Conservation (phyloP, 768 basidiomycete genomes). For the Pisolithus microcarpus region DNA sequence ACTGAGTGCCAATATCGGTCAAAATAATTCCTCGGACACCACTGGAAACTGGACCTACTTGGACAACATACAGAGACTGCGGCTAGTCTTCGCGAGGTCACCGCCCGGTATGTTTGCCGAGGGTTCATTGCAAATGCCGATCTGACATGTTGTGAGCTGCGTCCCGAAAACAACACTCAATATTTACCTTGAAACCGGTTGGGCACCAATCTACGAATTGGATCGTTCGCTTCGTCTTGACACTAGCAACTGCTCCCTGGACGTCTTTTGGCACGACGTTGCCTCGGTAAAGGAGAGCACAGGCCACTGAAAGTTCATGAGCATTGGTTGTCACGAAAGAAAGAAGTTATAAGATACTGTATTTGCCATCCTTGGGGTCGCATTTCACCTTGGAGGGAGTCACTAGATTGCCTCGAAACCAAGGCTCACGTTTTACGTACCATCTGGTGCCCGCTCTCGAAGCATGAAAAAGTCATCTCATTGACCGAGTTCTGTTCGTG, state of each 20-base stretch:
- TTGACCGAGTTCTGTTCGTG: slow-evolving; percentile 97
- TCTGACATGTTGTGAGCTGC: slow-evolving; percentile 36
- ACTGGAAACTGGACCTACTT: slow-evolving; percentile 41
- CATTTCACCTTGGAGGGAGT: slow-evolving; percentile 53
- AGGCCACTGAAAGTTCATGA: slow-evolving; percentile 57
- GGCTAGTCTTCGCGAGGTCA: slow-evolving; percentile 88
- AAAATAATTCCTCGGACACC: neutral
- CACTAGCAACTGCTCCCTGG: slow-evolving; percentile 83
- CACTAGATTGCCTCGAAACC: neutral
- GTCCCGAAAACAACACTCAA: neutral
- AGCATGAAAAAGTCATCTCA: slow-evolving; percentile 98
- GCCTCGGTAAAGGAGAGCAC: slow-evolving; percentile 87
- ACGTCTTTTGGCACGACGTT: slow-evolving; percentile 97
- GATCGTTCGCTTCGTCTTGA: slow-evolving; percentile 97
- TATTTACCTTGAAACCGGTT: slow-evolving; percentile 81
- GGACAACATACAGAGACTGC: slow-evolving; percentile 96
- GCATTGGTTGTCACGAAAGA: slow-evolving; percentile 9
- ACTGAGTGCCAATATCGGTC: slow-evolving; percentile 30
- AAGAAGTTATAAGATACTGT: slow-evolving; percentile 54
- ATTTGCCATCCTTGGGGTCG: slow-evolving; percentile 97
- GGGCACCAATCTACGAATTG: slow-evolving; percentile 99
- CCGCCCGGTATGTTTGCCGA: slow-evolving; percentile 88
- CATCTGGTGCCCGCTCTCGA: slow-evolving; percentile 97
- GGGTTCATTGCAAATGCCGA: slow-evolving; percentile 97
- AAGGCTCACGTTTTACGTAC: slow-evolving; percentile 28